Percentiles rank a stretch among this genome's conserved stretches.
These are phyloP conservation scores for Pleurotus pulmonarius DNA, from an alignment of 768 basidiomycete species.

Conservation along the genomic window DNA sequence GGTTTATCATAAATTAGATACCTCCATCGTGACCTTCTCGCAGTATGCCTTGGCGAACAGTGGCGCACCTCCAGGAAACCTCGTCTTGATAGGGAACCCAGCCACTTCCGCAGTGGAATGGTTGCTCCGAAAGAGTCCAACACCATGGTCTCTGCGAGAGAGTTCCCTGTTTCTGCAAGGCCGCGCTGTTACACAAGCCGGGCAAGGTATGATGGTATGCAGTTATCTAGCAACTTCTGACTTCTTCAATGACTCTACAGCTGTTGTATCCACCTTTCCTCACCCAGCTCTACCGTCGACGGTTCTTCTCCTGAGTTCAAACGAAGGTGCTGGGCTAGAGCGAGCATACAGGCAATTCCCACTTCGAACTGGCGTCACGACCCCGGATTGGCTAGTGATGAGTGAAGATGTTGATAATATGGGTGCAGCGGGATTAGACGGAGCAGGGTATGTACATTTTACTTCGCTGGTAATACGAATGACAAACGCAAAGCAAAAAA, in stretches of 20 bases:
- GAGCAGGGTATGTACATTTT: constrained; percentile 60
- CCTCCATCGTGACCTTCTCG: constrained; percentile 47
- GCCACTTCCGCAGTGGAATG: constrained; percentile 26
- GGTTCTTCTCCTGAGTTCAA: constrained; percentile 58
- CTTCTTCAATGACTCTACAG: constrained; percentile 15
- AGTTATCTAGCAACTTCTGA: not conserved
- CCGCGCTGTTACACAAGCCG: constrained; percentile 20
- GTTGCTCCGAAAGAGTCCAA: constrained; percentile 27
- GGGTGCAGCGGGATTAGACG: constrained; percentile 72
- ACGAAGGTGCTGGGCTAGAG: constrained; percentile 59
- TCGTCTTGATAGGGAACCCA: constrained; percentile 54
- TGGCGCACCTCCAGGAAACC: constrained; percentile 38
- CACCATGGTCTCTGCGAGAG: constrained; percentile 27
- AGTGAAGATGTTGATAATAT: constrained; percentile 45
- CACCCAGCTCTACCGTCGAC: constrained; percentile 40
- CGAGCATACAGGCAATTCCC: constrained; percentile 73
- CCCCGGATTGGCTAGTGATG: constrained; percentile 77
- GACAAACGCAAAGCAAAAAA: constrained; percentile 12
- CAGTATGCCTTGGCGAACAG: constrained; percentile 26
- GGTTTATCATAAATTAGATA: constrained; percentile 67
- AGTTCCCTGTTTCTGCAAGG: constrained; percentile 22
- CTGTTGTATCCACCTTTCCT: constrained; percentile 66
- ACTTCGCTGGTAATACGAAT: constrained; percentile 27
- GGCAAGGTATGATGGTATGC: constrained; percentile 23
- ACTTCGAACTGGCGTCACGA: constrained; percentile 72